These are phyloP conservation scores for Sanghuangporus baumii DNA, from an alignment of 1,284 basidiomycete species.

Conservation along the genomic window DNA sequence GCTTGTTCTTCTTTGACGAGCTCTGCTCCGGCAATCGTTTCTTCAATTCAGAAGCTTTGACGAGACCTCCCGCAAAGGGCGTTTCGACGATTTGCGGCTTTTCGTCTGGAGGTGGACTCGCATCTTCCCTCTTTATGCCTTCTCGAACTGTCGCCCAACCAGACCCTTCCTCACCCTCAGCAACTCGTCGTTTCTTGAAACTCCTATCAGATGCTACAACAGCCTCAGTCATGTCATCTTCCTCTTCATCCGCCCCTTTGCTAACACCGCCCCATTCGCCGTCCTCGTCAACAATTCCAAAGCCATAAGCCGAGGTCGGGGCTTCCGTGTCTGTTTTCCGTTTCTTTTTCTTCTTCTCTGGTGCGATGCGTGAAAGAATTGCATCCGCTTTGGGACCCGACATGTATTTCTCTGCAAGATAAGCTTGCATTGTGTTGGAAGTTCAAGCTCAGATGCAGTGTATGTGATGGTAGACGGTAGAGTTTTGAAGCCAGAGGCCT, in stretches of 20 bases:
- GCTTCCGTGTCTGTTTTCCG: conserved; percentile 51
- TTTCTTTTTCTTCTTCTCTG: conserved; percentile 69
- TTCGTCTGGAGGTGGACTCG: conserved; percentile 61
- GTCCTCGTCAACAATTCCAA: conserved; percentile 51
- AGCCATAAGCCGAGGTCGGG: conserved; percentile 20
- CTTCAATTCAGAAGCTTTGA: conserved; percentile 57
- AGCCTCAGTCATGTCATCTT: conserved; percentile 50
- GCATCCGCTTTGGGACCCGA: conserved; percentile 95
- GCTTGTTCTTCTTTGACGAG: conserved; percentile 26
- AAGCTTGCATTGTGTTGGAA: conserved; percentile 50
- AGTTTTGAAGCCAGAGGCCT: too few species aligned
- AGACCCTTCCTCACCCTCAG: conserved; percentile 34
- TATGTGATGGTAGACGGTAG: not conserved
- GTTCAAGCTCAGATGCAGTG: not conserved
- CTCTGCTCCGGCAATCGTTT: conserved; percentile 39
- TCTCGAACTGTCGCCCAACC: conserved; percentile 56
- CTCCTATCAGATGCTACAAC: conserved; percentile 62
- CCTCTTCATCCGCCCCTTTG: conserved; percentile 36
- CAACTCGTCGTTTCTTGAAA: conserved; percentile 66
- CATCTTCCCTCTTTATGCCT: conserved; percentile 38
- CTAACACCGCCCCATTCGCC: conserved; percentile 47
- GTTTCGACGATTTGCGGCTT: conserved; percentile 58
- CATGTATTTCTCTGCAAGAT: conserved; percentile 89
- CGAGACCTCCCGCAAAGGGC: conserved; percentile 68
- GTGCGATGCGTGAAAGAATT: conserved; percentile 68